phyloP scores from a whole-genome alignment of 2,329 filamentous ascomycete species.

The Beauveria pseudobassiana region DNA sequence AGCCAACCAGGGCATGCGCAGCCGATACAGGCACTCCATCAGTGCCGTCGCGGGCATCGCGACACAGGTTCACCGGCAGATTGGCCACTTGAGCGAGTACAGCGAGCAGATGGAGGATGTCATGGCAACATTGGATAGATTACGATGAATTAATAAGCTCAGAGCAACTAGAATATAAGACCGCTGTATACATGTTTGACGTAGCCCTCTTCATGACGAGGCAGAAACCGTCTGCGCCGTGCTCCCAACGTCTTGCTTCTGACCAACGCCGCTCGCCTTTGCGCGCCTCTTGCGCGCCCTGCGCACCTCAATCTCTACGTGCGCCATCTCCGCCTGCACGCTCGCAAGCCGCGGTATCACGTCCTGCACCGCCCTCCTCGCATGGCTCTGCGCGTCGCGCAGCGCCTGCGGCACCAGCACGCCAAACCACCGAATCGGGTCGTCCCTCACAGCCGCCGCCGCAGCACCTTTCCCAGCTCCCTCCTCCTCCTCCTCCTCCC shows the following conservation, averaged over 20 bases:
- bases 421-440: conserved; percentile 55
- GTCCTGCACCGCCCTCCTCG: conserved; percentile 47
- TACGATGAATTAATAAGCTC: not conserved
- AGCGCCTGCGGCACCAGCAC: conserved; percentile 45
- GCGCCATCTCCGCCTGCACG: conserved; percentile 52
- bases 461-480: conserved; percentile 8
- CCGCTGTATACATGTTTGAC: not conserved
- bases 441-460: conserved; percentile 31
- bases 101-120: conserved; percentile 41
- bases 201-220: not conserved
- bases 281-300: conserved; percentile 49
- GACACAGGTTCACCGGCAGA: conserved; percentile 29
- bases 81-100: conserved; percentile 26
- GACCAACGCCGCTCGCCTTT: conserved; percentile 33
- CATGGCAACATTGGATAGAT: conserved; percentile 20
- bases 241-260: conserved; percentile 17
- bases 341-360: conserved; percentile 50
- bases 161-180: not conserved
- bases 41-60: conserved; percentile 42
- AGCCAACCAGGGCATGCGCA: conserved; percentile 38
- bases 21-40: conserved; percentile 44
- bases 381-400: conserved; percentile 51
- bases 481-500: not conserved
- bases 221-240: conserved; percentile 15
- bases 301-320: conserved; percentile 62